phyloP scores from a whole-genome alignment of 108 stramenopile genomes.

The Discostella stelligeroides region DNA sequence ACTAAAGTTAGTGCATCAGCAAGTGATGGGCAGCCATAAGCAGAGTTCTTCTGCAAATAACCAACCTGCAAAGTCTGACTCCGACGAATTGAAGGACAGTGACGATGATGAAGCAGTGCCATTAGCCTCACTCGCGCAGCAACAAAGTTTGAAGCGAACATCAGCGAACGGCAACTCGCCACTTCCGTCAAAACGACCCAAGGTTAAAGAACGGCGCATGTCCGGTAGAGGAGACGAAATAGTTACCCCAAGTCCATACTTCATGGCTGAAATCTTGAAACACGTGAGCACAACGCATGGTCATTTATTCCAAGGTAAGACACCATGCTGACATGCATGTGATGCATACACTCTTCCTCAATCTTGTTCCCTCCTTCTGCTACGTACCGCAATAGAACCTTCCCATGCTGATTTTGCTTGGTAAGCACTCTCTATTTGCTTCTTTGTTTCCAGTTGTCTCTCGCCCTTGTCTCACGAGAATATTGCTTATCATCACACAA shows the following conservation, averaged over 20 bases:
- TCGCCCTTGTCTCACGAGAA: too few relatives aligned
- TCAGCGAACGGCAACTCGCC: background rate
- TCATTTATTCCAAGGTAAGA: slow-evolving; percentile 57
- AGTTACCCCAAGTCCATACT: slow-evolving; percentile 42
- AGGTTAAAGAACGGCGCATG: slow-evolving; percentile 14
- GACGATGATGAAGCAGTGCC: slow-evolving; percentile 68
- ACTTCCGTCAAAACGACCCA: slow-evolving; percentile 29
- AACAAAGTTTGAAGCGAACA: slow-evolving; percentile 23
- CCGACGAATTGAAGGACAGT: slow-evolving; percentile 22
- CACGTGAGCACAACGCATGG: slow-evolving; percentile 77
- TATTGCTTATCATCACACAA: too few relatives aligned
- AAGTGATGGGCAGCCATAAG: too few relatives aligned
- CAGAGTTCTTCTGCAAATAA: too few relatives aligned
- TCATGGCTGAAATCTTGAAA: slow-evolving; percentile 59
- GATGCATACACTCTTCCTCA: background rate
- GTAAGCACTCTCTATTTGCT: slow-evolving; percentile 31
- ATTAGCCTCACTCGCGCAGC: slow-evolving; percentile 46
- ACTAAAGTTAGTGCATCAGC: too few relatives aligned
- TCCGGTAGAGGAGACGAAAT: slow-evolving; percentile 15
- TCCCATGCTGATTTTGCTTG: slow-evolving; percentile 77
- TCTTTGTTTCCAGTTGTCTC: background rate
- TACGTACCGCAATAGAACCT: slow-evolving; percentile 41
- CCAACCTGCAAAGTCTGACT: slow-evolving; percentile 12
- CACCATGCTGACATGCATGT: background rate
- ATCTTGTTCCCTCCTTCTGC: background rate